Evolutionary conservation across 2,329 filamentous ascomycete genomes (phyloP).

Genomic region (Sphaceloma murrayae): DNA sequence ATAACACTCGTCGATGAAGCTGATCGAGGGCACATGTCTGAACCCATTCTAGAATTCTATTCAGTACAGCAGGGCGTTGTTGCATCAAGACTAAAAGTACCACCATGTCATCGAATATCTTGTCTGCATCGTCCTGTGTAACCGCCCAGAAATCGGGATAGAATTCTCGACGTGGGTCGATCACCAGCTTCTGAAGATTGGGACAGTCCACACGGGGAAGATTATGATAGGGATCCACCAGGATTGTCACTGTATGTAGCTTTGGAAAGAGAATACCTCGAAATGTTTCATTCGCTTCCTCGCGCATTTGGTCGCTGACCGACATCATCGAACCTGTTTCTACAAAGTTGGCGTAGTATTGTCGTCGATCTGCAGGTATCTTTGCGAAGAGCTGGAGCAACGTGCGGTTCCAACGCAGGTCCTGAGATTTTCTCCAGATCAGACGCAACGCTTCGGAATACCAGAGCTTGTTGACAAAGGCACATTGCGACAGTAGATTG

Average conservation of each 20-base stretch:
- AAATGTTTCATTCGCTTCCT: neutral
- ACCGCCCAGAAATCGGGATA: constrained; percentile 4
- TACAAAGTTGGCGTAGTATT: neutral
- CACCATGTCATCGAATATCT: neutral
- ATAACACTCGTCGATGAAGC: neutral
- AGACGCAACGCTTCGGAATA: neutral
- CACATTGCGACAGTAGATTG: constrained; percentile 3
- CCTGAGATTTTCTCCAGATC: neutral
- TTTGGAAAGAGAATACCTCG: neutral
- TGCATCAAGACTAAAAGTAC: neutral
- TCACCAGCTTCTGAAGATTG: neutral
- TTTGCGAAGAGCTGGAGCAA: neutral
- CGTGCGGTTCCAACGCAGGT: neutral
- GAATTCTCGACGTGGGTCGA: constrained; percentile 3
- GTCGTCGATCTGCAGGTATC: constrained; percentile 3
- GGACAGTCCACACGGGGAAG: neutral
- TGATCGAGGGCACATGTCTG: neutral
- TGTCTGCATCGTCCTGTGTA: neutral
- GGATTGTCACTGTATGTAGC: neutral
- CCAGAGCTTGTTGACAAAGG: constrained; percentile 6
- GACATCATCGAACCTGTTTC: neutral
- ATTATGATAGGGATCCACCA: neutral
- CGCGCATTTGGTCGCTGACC: neutral
- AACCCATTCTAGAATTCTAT: neutral
- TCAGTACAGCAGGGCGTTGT: neutral